Evolutionary conservation across 176 grass and related monocot species (phyloP), one percentile per base, ranked within the genome.

Genomic region (Avena eriantha): DNA sequence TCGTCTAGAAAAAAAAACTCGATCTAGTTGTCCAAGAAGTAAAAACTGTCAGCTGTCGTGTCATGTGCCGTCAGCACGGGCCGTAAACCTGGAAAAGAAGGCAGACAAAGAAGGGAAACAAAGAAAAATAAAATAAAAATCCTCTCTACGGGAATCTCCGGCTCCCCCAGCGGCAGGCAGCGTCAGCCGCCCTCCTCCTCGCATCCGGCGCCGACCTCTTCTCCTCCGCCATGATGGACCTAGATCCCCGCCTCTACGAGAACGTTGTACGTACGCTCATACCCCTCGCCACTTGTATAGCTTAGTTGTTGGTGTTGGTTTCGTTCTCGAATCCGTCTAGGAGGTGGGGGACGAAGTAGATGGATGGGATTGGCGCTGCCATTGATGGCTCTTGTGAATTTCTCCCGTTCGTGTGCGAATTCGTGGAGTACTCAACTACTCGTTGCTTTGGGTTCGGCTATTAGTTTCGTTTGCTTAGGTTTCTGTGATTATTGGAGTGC

Each of bases 211-310:
- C 51, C 84, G 76, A 34, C 65, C 17, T 88, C 49, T 10, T 61
- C 67, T 57, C 60, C 57, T 48, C 39, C 76, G 90, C 84, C 74
- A 89, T 92, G 90, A 91, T 94, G 90, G 95, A 94, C 78, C 84
- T 97, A 81, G 95, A 94, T 92, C 92, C 92, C 45, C 89, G 85
- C 47, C 92, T 89, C 61, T 94, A 97, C 88, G 90, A 97, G 80
- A 80, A 89, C 89, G 69, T 94, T 66, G 95, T 97, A 83, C 39
- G 90, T 82, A 47, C 14, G 56, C 71, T 85, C 69, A 49, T 69
- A 3, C 26, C 35, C 23, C 64, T 7, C 19, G 54, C 18, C 24
- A 17, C 17, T 35, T 61, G n/a, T 16, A 15, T 82, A 56, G 1
- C 9, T 46, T 48, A 34, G 77, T 58, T 14, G n/a, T 43, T 51